Evolutionary conservation across 108 stramenopile genomes (phyloP), one percentile per base, ranked within the genome.

Genomic region (Stephanodiscus triporus): DNA sequence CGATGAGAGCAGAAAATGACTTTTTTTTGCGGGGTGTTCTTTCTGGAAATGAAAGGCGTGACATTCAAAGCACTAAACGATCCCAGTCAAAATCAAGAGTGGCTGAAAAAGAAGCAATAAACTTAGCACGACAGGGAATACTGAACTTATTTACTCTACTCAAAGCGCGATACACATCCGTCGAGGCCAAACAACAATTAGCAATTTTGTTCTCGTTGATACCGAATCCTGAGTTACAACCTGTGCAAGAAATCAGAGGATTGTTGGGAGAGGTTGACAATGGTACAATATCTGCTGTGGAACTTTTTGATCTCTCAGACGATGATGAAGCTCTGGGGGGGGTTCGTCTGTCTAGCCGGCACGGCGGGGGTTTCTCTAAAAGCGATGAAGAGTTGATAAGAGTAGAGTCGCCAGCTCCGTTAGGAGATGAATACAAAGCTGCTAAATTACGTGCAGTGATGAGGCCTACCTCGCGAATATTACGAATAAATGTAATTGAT

Each of bases 161-260:
- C 10, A 87, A 91, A 70, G 91, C 91, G 55, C 85, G 95, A 29
- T 96, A 96, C 65, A 92, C 88, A 23, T 83, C 87, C 26, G 53
- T 68, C 0, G 83, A 87, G 32, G 86, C 82, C 38, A 96, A 96
- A 58, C 77, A 77, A 66, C 95, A 96, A 66, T 87, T 96, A 59
- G 91, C 95, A 47, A 86, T 96, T 61, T 80, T 96, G n/a, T 96
- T 96, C 82, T 90, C 91, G 0, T 76, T 96, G 68, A 88, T 96
- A 56, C 77, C 85, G 34, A 56, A 76, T 59, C 89, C 91, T 22
- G 60, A 77, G 45, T 77, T 91, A 24, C 94, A 95, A 78, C 95
- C 95, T 29, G 84, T 87, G 11, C 64, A 74, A 24, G 91, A 93
- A 71, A 96, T 96, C 45, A 66, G 75, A 66, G 72, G 83, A 32